Base-by-base conservation (phyloP, 1,139 yeast genomes). In the Kodamaea alishanica region DNA sequence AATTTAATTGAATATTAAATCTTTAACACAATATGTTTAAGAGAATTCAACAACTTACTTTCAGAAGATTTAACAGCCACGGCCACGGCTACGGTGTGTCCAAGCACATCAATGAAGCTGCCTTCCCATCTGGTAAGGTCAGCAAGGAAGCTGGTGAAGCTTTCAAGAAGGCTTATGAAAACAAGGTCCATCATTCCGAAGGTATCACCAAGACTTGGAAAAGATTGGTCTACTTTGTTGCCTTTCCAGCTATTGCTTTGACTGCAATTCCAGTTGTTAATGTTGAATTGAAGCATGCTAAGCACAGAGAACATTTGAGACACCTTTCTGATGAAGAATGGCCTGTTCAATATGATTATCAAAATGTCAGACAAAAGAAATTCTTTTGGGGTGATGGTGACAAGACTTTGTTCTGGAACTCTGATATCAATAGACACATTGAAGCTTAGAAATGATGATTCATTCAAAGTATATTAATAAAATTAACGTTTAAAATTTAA, bases 321-420 rank as follows among this genome's bases (percentile, higher is more conserved):
- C 87, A 85, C 58, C 73, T 87, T 45, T 60, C 82, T 32, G 97
- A 89, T 63, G 94, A 84, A 52, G 95, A 89, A 64, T 85, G 95
- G 89, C 97, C 96, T 56, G 72, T 67, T 47, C 94, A 84, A 68
- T 87, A 86, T 73, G 92, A 82, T 51, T 92, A 81, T 79, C 90
- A 84, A 75, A 90, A 92, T 77, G 67, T 88, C 56, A 86, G 97
- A 79, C 65, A 65, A 60, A 83, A 80, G 67, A 84, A 85, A 63
- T 85, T 78, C 79, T 90, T 88, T 83, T 92, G 97, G 97, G 97
- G 97, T 61, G 90, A 92, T 63, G 97, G 98, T 62, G 96, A 89
- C 76, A 82, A 87, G 78, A 88, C 97, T 49, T 73, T 85, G 63
- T 92, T 92, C 84, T 92, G 98, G 98, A 89, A 88, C 75, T 74